Conservation (phyloP, 176 grass and related monocot species). For the Elymus sibiricus region DNA sequence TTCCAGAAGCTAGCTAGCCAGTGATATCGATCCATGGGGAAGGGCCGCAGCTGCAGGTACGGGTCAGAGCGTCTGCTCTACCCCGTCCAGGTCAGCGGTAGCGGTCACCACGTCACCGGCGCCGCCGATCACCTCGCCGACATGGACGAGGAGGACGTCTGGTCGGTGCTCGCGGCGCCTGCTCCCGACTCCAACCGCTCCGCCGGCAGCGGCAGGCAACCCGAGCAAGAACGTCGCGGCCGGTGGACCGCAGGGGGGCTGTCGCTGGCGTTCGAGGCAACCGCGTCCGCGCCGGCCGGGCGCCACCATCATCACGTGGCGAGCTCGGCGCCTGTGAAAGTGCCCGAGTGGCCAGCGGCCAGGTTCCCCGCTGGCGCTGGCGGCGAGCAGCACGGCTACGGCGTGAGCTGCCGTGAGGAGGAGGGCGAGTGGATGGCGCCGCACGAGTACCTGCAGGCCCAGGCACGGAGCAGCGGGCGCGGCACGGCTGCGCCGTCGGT, state of each 20-base stretch:
- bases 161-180: neutral
- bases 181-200: neutral
- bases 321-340: neutral
- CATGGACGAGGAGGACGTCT: conserved; percentile 16
- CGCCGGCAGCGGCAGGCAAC: neutral
- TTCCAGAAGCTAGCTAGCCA: neutral
- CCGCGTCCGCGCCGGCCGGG: neutral
- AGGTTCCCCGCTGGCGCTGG: neutral
- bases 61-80: neutral
- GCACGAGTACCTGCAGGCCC: conserved; percentile 18
- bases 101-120: neutral
- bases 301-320: conserved; percentile 6
- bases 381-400: conserved; percentile 2
- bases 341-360: conserved; percentile 1
- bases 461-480: conserved; percentile 1
- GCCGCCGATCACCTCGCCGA: conserved; percentile 11
- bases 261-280: neutral
- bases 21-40: neutral
- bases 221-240: neutral
- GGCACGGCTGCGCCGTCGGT: conserved; percentile 10
- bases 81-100: neutral
- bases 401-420: conserved; percentile 1
- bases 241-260: conserved; percentile 2
- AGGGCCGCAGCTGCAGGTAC: neutral
- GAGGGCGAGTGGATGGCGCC: conserved; percentile 20